Evolutionary conservation across 805 yeast species (phyloP), one percentile per base, ranked within the genome.

Genomic region (Candida glaebosa): DNA sequence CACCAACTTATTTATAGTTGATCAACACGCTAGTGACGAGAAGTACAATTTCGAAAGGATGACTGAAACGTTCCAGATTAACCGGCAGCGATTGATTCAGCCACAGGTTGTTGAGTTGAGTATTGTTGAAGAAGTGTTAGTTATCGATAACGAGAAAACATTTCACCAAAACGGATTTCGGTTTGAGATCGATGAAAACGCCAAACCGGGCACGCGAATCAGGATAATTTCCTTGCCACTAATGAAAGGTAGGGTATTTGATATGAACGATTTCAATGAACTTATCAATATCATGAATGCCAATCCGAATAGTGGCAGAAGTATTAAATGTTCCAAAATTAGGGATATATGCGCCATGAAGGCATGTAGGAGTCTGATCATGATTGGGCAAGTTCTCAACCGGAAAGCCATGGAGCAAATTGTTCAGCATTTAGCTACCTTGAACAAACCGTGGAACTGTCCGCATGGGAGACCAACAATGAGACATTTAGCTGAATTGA

Each of bases 401-500:
- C 49, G 41, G 22, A 67, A 59, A 6, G 75, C 79, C 5, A 93
- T 93, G 99, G 57, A 61, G 2, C 65, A 55, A 30, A 79, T 93
- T 2, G 90, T 93, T 4, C 57, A 65, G 22, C 75, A 88, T 53
- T 65, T 93, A 39, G 78, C 91, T 9, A 66, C 60, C 0, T 68
- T 93, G 30, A 90, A 88, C 46, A 87, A 87, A 56, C 99, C 99
- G 0, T 93, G 99, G 99, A 84, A 83, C 52, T 81, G 89, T 55
- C 99, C 99, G 0, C 99, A 93, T 63, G 99, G 99, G 0, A 69
- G 99, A 48, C 99, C 99, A 0, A 93, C 99, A 1, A 81, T 93
- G 84, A 74, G 99, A 41, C 97, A 91, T 61, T 68, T 91, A 44
- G 78, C 82, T 45, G 88, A 86, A 42, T 54, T 83, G 24, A 51